Conservation (phyloP, 345 rosid genomes). For the Melaleuca alternifolia region DNA sequence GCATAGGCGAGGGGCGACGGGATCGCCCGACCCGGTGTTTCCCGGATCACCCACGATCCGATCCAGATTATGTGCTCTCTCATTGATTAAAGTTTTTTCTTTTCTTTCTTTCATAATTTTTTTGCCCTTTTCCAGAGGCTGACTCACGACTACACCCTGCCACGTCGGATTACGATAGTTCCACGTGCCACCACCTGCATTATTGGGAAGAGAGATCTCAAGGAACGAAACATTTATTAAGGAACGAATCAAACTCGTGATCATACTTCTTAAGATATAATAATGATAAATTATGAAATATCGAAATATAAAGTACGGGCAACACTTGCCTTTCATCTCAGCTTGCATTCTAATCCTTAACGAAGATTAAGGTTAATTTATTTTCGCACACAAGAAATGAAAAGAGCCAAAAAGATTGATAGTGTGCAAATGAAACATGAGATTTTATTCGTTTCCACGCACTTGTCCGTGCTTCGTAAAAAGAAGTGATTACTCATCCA, state of each 20-base stretch:
- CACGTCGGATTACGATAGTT: not conserved
- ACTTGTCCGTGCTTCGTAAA: not conserved
- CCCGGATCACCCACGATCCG: not conserved
- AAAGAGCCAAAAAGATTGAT: not conserved
- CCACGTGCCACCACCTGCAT: rapidly evolving
- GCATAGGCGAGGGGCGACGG: not conserved
- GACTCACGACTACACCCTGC: not conserved
- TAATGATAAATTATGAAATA: not conserved
- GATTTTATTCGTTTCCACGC: not conserved
- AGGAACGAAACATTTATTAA: not conserved
- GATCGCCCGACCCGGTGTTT: not conserved
- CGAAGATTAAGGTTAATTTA: too few species aligned
- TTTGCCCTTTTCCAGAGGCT: not conserved
- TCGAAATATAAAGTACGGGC: not conserved
- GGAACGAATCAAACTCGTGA: rapidly evolving
- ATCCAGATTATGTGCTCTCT: not conserved
- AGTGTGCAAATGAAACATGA: not conserved
- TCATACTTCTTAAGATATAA: not conserved
- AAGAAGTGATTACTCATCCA: too few species aligned
- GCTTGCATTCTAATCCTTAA: not conserved
- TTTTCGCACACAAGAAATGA: not conserved
- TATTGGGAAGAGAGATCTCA: not conserved
- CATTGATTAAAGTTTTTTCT: not conserved
- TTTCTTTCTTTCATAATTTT: too few species aligned
- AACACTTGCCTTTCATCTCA: not conserved